phyloP scores from a whole-genome alignment of 2,329 filamentous ascomycete species.

The Pseudopithomyces maydicus region DNA sequence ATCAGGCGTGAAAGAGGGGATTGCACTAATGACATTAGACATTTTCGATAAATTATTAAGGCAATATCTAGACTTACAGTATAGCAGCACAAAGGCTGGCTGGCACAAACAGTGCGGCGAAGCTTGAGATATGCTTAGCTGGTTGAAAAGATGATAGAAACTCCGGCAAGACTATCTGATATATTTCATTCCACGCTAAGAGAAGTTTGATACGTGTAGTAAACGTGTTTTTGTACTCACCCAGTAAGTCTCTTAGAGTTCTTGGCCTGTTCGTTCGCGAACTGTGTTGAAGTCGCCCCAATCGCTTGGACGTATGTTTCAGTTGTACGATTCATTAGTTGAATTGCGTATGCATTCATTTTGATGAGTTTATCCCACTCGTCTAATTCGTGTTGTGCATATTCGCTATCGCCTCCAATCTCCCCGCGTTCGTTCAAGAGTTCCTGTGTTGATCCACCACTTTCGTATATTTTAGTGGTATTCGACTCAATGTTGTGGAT shows the following conservation, averaged over 20 bases:
- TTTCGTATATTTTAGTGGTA: no score
- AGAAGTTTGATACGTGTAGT: no score
- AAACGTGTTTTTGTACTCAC: no score
- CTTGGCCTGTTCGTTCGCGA: not conserved
- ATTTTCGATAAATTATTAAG: no score
- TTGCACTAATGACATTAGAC: not conserved
- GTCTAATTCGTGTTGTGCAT: not conserved
- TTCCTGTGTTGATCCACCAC: no score
- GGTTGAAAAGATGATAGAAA: not conserved
- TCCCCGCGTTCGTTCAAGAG: no score
- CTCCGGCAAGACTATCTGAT: no score
- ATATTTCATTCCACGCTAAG: no score
- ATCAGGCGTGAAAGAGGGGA: slow-evolving; percentile 5
- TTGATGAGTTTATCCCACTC: not conserved
- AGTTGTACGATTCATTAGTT: not conserved
- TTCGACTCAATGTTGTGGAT: no score
- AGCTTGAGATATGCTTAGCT: not conserved
- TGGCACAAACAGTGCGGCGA: not conserved
- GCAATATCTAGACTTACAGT: no score
- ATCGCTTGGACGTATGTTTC: slow-evolving; percentile 1
- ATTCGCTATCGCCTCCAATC: no score
- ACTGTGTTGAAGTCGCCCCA: not conserved
- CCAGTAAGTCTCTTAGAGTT: not conserved
- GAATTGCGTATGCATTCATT: not conserved
- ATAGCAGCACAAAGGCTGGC: slow-evolving; percentile 1